phyloP scores from a whole-genome alignment of 1,284 basidiomycete genomes.

The Veloboletus limbatus region DNA sequence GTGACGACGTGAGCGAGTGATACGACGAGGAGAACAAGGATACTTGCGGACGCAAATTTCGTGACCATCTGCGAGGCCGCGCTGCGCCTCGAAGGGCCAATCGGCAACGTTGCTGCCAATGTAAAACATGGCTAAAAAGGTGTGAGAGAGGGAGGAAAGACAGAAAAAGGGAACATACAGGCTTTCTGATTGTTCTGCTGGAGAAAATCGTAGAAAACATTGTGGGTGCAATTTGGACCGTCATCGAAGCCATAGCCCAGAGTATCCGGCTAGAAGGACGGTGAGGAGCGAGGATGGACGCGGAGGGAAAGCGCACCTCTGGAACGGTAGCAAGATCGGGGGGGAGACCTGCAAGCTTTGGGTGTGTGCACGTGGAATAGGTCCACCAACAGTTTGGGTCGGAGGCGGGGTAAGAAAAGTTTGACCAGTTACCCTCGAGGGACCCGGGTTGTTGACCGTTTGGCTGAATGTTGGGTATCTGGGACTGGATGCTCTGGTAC shows the following conservation, averaged over 20 bases:
- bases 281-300: not conserved
- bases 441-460: conserved; percentile 36
- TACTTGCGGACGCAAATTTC: conserved; percentile 57
- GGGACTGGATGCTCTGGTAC: conserved; percentile 34
- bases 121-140: conserved; percentile 61
- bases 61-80: conserved; percentile 62
- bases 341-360: conserved; percentile 42
- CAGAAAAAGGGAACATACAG: conserved; percentile 43
- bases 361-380: conserved; percentile 53
- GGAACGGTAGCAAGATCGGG: conserved; percentile 62
- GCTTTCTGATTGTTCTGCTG: conserved; percentile 65
- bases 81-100: conserved; percentile 69
- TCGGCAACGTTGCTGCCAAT: conserved; percentile 77
- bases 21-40: not conserved
- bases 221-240: conserved; percentile 72
- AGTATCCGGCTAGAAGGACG: conserved; percentile 49
- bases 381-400: conserved; percentile 64
- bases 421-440: conserved; percentile 35
- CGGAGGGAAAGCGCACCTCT: conserved; percentile 39
- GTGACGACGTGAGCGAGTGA: conserved; percentile 2
- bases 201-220: conserved; percentile 63
- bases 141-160: too few species aligned
- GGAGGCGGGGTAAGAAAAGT: conserved; percentile 29
- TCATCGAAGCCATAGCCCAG: conserved; percentile 67
- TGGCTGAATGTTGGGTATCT: conserved; percentile 36